Evolutionary conservation across 139 green algal species (phyloP), one percentile per base, ranked within the genome.

Genomic region (Nannochloris sp.): DNA sequence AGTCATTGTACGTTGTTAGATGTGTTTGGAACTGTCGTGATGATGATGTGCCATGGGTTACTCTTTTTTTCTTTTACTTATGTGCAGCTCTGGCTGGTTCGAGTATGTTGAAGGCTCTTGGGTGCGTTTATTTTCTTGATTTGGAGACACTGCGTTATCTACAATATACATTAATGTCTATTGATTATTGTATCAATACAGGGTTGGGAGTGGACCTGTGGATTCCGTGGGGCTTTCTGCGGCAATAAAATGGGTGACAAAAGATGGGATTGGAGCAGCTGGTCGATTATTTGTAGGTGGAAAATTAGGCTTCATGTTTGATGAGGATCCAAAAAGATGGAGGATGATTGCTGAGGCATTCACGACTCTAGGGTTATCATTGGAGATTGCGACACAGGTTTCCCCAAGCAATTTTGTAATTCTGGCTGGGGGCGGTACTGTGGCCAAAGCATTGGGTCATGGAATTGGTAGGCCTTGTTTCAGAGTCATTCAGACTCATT

Each of bases 401-500:
- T 83, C 61, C 29, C 88, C 71, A 62, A 59, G 25, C 23, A 57
- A 84, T 57, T 96, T 96, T 80, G 60, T 96, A 56, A 24, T 85
- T 7, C 70, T 95, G 60, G 87, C 83, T 18, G 74, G 78, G 6
- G n/a, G 61, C 0, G 88, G 87, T 8, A 88, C 81, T 59, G 81
- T 94, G 14, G 62, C 75, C 8, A 83, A 81, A 57, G 78, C 87
- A 2, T 67, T 88, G 31, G 85, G 78, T 72, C 90, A 89, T 53
- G 83, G 82, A 67, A 85, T 93, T 72, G 83, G 80, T 18, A 82
- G 81, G 40, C 87, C 88, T 0, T 84, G 81, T 50, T 95, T 94
- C 74, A 64, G 87, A 16, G 84, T 92, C 31, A 76, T 94, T 18
- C 86, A 94, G 72, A 82, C 81, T 14, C 81, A 94, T 66, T 91